These are phyloP conservation scores for Hypericum perforatum DNA, from an alignment of 345 rosid genomes.

Conservation along the genomic window DNA sequence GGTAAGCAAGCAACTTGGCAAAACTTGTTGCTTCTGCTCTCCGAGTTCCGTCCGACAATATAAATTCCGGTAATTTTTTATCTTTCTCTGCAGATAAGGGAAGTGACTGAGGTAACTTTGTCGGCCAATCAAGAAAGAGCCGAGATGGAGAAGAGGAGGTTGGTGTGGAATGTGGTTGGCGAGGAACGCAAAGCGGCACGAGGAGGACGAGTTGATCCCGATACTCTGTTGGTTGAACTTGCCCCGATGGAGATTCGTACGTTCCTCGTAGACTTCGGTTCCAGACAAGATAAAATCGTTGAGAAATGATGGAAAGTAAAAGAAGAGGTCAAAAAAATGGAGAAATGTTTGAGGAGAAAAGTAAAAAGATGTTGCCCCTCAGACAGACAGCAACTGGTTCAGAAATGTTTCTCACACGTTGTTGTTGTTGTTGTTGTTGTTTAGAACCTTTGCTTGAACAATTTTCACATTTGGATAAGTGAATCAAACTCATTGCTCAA, in stretches of 20 bases:
- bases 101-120: constrained; percentile 60
- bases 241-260: constrained; percentile 11
- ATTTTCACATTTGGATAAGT: too few relatives aligned
- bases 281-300: neutral
- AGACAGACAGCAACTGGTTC: too few relatives aligned
- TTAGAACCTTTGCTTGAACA: neutral
- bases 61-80: neutral
- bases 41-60: neutral
- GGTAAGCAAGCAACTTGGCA: constrained; percentile 26
- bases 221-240: constrained; percentile 4
- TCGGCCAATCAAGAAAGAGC: constrained; percentile 84
- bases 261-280: constrained; percentile 1
- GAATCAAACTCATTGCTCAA: too few relatives aligned
- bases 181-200: neutral
- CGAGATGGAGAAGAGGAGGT: constrained; percentile 65
- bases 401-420: too few relatives aligned
- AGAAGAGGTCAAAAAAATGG: too few relatives aligned
- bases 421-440: too few relatives aligned
- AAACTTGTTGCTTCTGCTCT: neutral
- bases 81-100: constrained; percentile 36
- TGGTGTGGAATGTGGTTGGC: constrained; percentile 67
- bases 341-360: too few relatives aligned
- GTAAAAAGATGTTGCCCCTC: too few relatives aligned
- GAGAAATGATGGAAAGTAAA: too few relatives aligned
- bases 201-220: neutral